Percentiles rank a stretch among this genome's conserved stretches.
These are phyloP conservation scores for Globisporangium orthogonon DNA, from an alignment of 352 stramenopile genomes.

Conservation along the genomic window DNA sequence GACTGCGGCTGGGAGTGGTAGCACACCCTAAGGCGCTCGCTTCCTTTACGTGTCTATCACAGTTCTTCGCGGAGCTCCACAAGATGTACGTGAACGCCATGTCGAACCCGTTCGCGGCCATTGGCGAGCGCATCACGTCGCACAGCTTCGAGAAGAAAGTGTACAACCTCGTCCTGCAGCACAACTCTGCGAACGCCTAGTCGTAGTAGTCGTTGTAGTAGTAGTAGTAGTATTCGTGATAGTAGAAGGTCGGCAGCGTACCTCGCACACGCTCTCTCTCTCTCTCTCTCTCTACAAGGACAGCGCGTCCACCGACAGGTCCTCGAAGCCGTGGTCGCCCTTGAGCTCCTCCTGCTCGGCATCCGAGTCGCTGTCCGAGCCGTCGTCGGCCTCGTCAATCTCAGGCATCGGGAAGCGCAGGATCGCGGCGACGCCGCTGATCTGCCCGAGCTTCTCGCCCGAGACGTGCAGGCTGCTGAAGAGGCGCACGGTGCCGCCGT, in stretches of 20 bases:
- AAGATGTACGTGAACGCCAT: constrained; percentile 85
- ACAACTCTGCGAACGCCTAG: constrained; percentile 35
- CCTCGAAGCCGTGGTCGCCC: constrained; percentile 46
- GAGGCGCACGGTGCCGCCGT: constrained; percentile 89
- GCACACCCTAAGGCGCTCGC: background rate
- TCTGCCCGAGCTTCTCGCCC: constrained; percentile 92
- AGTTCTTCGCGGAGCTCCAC: constrained; percentile 83
- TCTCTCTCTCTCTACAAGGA: constrained; percentile 31
- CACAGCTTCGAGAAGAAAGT: constrained; percentile 77
- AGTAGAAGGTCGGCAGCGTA: too few species aligned
- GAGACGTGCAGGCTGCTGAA: constrained; percentile 95
- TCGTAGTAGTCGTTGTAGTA: background rate
- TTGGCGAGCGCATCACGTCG: constrained; percentile 78
- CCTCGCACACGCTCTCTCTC: too few species aligned
- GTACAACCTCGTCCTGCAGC: constrained; percentile 65
- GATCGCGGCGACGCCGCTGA: constrained; percentile 94
- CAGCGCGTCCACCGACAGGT: constrained; percentile 60
- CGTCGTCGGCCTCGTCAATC: constrained; percentile 89
- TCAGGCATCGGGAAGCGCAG: constrained; percentile 95
- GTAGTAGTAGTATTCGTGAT: too few species aligned
- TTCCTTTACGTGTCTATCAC: too few species aligned
- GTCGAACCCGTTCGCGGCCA: constrained; percentile 79
- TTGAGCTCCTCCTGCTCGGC: constrained; percentile 23
- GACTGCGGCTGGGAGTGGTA: too few species aligned
- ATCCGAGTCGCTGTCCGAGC: constrained; percentile 32